phyloP scores from a whole-genome alignment of 1,284 basidiomycete genomes.

The Puccinia brachypodii region DNA sequence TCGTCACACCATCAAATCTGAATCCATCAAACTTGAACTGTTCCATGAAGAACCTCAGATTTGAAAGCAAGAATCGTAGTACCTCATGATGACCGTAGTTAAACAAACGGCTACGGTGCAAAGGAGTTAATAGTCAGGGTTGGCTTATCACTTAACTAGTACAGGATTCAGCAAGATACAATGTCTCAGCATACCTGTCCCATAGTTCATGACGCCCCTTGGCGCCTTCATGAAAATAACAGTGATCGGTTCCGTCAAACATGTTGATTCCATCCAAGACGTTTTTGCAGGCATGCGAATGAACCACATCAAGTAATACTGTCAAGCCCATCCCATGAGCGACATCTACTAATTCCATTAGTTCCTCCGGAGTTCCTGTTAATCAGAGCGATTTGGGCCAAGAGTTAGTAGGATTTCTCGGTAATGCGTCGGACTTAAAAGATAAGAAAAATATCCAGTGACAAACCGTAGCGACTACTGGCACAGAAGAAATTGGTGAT shows the following conservation, averaged over 20 bases:
- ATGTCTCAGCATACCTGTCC: conserved; percentile 64
- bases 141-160: background rate
- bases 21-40: conserved; percentile 96
- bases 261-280: conserved; percentile 90
- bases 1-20: conserved; percentile 96
- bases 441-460: background rate
- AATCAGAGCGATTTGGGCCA: background rate
- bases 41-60: conserved; percentile 92
- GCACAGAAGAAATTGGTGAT: conserved; percentile 97
- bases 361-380: conserved; percentile 77
- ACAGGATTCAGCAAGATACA: background rate
- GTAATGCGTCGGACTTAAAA: background rate
- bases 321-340: conserved; percentile 90
- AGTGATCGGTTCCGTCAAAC: conserved; percentile 94
- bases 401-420: background rate
- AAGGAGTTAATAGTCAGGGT: background rate
- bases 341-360: conserved; percentile 91
- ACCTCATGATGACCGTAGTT: conserved; percentile 96
- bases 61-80: conserved; percentile 87
- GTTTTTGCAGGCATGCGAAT: conserved; percentile 98
- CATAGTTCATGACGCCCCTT: conserved; percentile 92
- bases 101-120: conserved; percentile 69
- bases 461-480: conserved; percentile 76
- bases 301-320: conserved; percentile 92
- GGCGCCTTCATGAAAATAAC: conserved; percentile 90